Evolutionary conservation across 2,329 filamentous ascomycete species (phyloP), one percentile per base, ranked within the genome.

Genomic region (Ascosphaera apis): DNA sequence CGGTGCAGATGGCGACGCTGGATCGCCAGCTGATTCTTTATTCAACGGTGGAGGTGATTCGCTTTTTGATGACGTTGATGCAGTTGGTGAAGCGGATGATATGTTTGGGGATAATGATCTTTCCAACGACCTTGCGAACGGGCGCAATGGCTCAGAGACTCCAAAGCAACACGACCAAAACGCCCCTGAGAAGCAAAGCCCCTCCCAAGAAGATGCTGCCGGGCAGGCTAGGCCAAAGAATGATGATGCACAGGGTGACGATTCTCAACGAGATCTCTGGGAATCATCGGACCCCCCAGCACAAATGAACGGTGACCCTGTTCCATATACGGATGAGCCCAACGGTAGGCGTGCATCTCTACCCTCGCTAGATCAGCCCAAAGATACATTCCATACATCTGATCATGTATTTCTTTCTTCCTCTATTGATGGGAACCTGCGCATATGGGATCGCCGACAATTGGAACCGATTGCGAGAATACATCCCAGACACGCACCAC

Each of bases 381-480:
- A 58, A 49, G 33, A 55, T 52, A 37, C 57, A 48, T 44, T 69
- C 68, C 17, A 81, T 71, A 41, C 39, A 2, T 40, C 48, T 0
- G 72, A 83, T 42, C 77, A 71, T 3, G 84, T 77, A 0, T 98
- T 98, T 52, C 65, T 98, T 36, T 80, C 84, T 17, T 79, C 88
- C 21, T 63, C 58, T 0, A 57, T 62, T 12, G 60, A 63, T 39
- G 61, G 61, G 11, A 54, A 56, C 1, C 61, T 64, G 36, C 53
- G 58, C 11, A 45, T 64, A 28, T 64, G 61, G 60, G 61, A 64
- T 43, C 49, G 59, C 36, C 72, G 88, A 15, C 69, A 78, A 42
- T 68, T 69, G 1, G 67, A 76, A 25, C 77, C 86, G 0, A 65
- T 92, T 1, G 83, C 88, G 2, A 72, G 75, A 18, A 86, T 95